Evolutionary conservation across 2,329 filamentous ascomycete genomes (phyloP).

Genomic region (Pestalotiopsis sp.): DNA sequence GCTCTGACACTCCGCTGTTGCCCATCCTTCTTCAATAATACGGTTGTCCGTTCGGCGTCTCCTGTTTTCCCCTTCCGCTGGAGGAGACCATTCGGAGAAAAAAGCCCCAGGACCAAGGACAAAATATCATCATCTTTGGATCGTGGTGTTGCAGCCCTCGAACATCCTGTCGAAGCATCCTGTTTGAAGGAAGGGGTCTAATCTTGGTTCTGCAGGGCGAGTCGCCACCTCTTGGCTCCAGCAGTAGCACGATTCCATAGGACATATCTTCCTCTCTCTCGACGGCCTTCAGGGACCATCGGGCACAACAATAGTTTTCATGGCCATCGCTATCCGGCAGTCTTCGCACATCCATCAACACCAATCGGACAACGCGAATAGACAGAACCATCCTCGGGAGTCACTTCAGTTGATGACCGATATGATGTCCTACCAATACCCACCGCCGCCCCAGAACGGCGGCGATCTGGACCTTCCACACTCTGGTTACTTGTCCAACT

Average conservation of each 20-base stretch:
- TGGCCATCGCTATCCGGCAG: slow-evolving; percentile 36
- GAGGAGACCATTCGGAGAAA: background rate
- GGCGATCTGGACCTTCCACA: slow-evolving; percentile 43
- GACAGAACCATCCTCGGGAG: slow-evolving; percentile 18
- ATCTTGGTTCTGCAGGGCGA: slow-evolving; percentile 2
- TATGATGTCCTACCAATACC: slow-evolving; percentile 54
- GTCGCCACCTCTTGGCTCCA: background rate
- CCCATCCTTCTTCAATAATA: background rate
- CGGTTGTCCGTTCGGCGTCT: background rate
- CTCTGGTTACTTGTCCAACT: slow-evolving; percentile 36
- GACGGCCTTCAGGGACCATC: slow-evolving; percentile 1
- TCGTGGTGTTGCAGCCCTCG: background rate
- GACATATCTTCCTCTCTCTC: slow-evolving; percentile 5
- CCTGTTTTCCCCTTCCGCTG: slow-evolving; percentile 17
- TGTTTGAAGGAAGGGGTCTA: background rate
- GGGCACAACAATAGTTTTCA: slow-evolving; percentile 23
- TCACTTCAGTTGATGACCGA: slow-evolving; percentile 37
- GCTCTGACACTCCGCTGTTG: slow-evolving; percentile 25
- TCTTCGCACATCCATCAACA: slow-evolving; percentile 33
- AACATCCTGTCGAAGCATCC: background rate
- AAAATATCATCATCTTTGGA: background rate
- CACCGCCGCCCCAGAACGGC: slow-evolving; percentile 41
- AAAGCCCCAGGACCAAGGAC: background rate
- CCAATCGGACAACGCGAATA: slow-evolving; percentile 24
- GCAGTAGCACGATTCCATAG: background rate